Conservation (phyloP, 148 eudicot genomes). For the Chenopodium quinoa region DNA sequence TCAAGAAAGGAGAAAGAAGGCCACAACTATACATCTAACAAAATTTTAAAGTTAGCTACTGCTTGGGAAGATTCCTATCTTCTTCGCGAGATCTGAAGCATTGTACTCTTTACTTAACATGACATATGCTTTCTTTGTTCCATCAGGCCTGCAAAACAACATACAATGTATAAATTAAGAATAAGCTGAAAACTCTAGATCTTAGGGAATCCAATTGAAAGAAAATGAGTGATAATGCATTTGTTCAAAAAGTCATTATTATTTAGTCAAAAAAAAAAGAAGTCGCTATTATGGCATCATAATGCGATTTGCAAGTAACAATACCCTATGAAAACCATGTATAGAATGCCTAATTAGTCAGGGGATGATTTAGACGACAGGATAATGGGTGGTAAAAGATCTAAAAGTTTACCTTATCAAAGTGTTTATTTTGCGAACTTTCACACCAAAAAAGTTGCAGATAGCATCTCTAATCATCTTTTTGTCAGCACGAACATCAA, state of each 20-base stretch:
- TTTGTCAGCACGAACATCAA: constrained; percentile 46
- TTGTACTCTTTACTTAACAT: constrained; percentile 31
- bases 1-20: constrained; percentile 2
- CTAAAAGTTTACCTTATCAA: constrained; percentile 34
- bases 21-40: constrained; percentile 27
- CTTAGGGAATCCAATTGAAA: not conserved
- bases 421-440: constrained; percentile 36
- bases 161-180: not conserved
- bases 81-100: constrained; percentile 47
- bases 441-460: constrained; percentile 32
- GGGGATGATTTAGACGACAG: not conserved
- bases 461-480: constrained; percentile 41
- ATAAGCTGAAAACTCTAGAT: not conserved
- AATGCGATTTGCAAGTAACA: not conserved
- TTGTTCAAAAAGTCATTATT: not conserved
- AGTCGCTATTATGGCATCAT: not conserved
- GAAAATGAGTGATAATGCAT: not conserved
- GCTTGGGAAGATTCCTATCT: constrained; percentile 42
- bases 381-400: not conserved
- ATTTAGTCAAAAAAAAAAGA: not conserved
- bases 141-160: constrained; percentile 38
- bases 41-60: constrained; percentile 17
- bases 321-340: not conserved
- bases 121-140: constrained; percentile 42
- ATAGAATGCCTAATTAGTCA: not conserved